These are phyloP conservation scores for Fusarium sp. DNA, from an alignment of 2,329 filamentous ascomycete genomes.

Conservation along the genomic window DNA sequence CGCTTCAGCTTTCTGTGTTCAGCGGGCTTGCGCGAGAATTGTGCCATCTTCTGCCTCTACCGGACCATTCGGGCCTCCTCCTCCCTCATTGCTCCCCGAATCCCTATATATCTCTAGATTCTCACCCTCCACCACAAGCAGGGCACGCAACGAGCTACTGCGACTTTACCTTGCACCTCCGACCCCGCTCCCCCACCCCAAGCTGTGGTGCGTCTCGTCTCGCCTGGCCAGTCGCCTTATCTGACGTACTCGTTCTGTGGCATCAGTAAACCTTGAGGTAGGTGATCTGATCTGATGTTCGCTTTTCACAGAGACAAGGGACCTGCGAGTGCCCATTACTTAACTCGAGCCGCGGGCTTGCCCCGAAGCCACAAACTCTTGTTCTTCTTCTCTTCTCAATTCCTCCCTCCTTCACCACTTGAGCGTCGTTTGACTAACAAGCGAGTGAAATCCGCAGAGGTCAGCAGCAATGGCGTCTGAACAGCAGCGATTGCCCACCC, in stretches of 20 bases:
- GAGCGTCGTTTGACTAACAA: constrained; percentile 25
- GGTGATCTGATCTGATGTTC: constrained; percentile 44
- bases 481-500: constrained; percentile 57
- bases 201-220: constrained; percentile 37
- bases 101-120: constrained; percentile 21
- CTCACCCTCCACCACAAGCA: constrained; percentile 17
- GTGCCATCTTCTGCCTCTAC: not conserved
- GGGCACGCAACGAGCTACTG: constrained; percentile 35
- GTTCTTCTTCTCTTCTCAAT: constrained; percentile 14
- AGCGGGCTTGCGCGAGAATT: not conserved
- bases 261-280: constrained; percentile 39
- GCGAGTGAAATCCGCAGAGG: constrained; percentile 6
- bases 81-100: not conserved
- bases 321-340: constrained; percentile 25
- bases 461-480: constrained; percentile 48
- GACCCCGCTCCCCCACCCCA: constrained; percentile 43
- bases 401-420: constrained; percentile 9
- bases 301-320: constrained; percentile 30
- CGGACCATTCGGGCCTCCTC: not conserved
- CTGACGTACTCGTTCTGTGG: constrained; percentile 40
- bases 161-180: constrained; percentile 36
- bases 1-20: not conserved
- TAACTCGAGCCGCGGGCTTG: constrained; percentile 28
- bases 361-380: constrained; percentile 6
- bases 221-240: constrained; percentile 40